phyloP scores from a whole-genome alignment of 805 yeast species.

The Alloascoidea hylecoeti region DNA sequence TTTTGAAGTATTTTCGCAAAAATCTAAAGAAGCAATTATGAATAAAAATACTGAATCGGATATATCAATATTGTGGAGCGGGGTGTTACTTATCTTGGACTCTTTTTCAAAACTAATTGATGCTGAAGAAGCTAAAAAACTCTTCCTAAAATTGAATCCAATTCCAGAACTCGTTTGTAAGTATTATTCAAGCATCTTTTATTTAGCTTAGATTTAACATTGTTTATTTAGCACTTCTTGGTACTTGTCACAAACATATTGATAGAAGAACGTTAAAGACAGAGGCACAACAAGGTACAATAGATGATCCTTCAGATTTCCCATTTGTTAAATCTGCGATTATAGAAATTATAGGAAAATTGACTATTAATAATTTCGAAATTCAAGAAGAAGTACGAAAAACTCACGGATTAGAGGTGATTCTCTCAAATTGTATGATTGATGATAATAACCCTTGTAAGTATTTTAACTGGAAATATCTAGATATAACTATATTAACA shows the following conservation, averaged over 20 bases:
- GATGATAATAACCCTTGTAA: slow-evolving; percentile 76
- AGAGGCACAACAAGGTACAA: neutral
- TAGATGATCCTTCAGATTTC: slow-evolving; percentile 21
- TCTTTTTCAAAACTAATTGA: slow-evolving; percentile 18
- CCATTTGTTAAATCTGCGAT: slow-evolving; percentile 56
- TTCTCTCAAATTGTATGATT: slow-evolving; percentile 70
- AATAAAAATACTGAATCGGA: neutral
- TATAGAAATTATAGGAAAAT: slow-evolving; percentile 48
- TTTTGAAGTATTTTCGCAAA: neutral
- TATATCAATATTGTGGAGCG: too few relatives aligned
- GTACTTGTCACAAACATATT: neutral
- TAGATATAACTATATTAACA: neutral
- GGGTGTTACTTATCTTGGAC: slow-evolving; percentile 15
- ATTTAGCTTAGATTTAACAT: neutral
- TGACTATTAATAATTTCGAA: slow-evolving; percentile 33
- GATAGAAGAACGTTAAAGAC: slow-evolving; percentile 5
- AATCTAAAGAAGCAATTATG: neutral
- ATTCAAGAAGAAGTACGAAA: slow-evolving; percentile 60
- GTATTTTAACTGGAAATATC: slow-evolving; percentile 2
- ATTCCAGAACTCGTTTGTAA: neutral
- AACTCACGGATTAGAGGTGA: slow-evolving; percentile 51
- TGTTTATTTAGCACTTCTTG: neutral
- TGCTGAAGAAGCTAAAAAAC: slow-evolving; percentile 21
- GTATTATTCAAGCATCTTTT: neutral
- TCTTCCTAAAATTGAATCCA: slow-evolving; percentile 17